Conservation (phyloP, 2,329 filamentous ascomycete species). For the Curvularia spicifera region DNA sequence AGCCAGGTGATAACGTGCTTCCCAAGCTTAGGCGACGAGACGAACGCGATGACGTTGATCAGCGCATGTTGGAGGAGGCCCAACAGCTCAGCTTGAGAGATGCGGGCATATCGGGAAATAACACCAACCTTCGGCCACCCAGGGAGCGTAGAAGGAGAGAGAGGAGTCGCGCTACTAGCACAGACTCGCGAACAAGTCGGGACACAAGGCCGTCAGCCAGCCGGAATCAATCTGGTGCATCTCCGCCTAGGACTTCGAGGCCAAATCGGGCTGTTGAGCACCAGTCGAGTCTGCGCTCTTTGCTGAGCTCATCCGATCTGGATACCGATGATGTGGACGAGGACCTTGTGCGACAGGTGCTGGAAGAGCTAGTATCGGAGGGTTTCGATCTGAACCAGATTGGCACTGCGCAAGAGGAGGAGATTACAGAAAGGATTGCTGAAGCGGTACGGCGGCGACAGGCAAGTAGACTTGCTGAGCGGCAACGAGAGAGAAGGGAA, state of each 20-base stretch:
- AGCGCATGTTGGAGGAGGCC: slow-evolving; percentile 72
- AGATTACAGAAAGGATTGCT: slow-evolving; percentile 87
- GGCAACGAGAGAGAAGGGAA: slow-evolving; percentile 54
- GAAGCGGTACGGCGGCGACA: slow-evolving; percentile 84
- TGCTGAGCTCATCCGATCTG: slow-evolving; percentile 80
- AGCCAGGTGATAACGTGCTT: slow-evolving; percentile 79
- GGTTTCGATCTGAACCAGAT: slow-evolving; percentile 89
- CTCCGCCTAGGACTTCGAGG: slow-evolving; percentile 30
- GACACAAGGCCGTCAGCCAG: slow-evolving; percentile 38
- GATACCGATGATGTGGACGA: slow-evolving; percentile 81
- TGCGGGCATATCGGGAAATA: slow-evolving; percentile 57
- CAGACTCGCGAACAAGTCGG: slow-evolving; percentile 36
- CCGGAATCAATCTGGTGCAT: slow-evolving; percentile 29
- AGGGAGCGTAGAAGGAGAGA: slow-evolving; percentile 43
- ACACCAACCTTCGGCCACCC: slow-evolving; percentile 51
- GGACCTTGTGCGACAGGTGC: slow-evolving; percentile 87
- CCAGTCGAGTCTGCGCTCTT: slow-evolving; percentile 83
- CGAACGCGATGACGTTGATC: slow-evolving; percentile 68
- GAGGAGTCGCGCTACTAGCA: slow-evolving; percentile 50
- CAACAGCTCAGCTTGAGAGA: slow-evolving; percentile 76
- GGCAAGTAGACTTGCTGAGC: slow-evolving; percentile 65
- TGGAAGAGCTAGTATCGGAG: slow-evolving; percentile 84
- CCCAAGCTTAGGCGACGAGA: slow-evolving; percentile 62
- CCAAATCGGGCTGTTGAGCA: slow-evolving; percentile 74
- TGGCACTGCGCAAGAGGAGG: slow-evolving; percentile 82